Conservation (phyloP, 306 rosid species). For the Amphicarpaea edgeworthii region DNA sequence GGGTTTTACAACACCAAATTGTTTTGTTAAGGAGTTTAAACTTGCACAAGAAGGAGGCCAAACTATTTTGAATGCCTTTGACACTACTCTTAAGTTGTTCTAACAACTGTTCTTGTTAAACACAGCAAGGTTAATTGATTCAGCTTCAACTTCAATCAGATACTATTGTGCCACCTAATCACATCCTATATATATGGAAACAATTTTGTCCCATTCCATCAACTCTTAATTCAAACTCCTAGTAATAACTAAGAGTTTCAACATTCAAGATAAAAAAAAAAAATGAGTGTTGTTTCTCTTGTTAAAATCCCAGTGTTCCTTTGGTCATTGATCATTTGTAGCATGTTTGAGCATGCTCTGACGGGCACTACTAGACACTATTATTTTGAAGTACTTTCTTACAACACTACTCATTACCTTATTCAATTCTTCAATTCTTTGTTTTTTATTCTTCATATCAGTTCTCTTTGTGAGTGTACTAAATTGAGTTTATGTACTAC, state of each 20-base stretch:
- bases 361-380: conserved; percentile 66
- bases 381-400: conserved; percentile 60
- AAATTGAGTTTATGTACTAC: not conserved
- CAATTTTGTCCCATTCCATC: conserved; percentile 35
- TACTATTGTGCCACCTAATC: conserved; percentile 27
- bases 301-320: conserved; percentile 42
- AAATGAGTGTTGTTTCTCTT: conserved; percentile 55
- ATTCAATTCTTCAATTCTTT: not conserved
- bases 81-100: conserved; percentile 74
- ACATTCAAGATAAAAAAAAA: not conserved
- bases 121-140: conserved; percentile 27
- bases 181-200: conserved; percentile 41
- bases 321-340: conserved; percentile 29
- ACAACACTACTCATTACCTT: not conserved
- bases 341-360: conserved; percentile 45
- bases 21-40: conserved; percentile 47
- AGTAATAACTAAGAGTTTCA: not conserved
- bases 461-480: not conserved
- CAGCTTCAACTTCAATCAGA: conserved; percentile 42
- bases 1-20: not conserved
- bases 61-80: conserved; percentile 63
- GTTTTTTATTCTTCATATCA: not conserved
- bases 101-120: conserved; percentile 55
- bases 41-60: conserved; percentile 58
- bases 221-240: conserved; percentile 14